These are phyloP conservation scores for Terfezia claveryi DNA, from an alignment of 495 filamentous ascomycete genomes.

Conservation along the genomic window DNA sequence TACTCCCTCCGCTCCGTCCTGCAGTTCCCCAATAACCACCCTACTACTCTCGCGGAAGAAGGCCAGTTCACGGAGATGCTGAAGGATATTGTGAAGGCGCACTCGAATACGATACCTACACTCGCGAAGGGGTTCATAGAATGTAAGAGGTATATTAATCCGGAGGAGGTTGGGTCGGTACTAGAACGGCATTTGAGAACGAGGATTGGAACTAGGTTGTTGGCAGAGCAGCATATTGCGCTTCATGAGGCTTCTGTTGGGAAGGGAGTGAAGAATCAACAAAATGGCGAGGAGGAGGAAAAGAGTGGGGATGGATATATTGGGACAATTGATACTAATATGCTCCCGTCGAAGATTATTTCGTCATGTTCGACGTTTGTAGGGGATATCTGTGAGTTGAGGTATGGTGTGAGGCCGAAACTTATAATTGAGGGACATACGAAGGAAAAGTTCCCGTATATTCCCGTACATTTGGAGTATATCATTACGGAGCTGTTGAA, in stretches of 20 bases:
- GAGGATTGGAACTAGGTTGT: slow-evolving; percentile 77
- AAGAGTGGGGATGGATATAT: slow-evolving; percentile 49
- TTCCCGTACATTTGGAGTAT: slow-evolving; percentile 90
- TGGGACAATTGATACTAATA: slow-evolving; percentile 85
- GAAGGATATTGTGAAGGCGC: slow-evolving; percentile 78
- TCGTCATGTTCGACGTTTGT: slow-evolving; percentile 71
- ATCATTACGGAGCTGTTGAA: slow-evolving; percentile 91
- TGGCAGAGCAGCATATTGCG: slow-evolving; percentile 92
- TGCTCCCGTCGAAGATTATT: slow-evolving; percentile 61
- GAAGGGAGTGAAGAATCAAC: neutral
- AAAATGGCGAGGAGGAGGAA: slow-evolving; percentile 17
- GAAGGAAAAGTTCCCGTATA: slow-evolving; percentile 63
- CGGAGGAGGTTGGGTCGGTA: slow-evolving; percentile 63
- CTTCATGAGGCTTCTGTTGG: slow-evolving; percentile 39
- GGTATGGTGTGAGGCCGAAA: slow-evolving; percentile 72
- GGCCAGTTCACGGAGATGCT: slow-evolving; percentile 75
- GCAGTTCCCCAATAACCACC: slow-evolving; percentile 54
- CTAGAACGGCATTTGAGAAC: slow-evolving; percentile 86
- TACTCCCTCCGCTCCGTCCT: slow-evolving; percentile 77
- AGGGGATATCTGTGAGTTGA: slow-evolving; percentile 84
- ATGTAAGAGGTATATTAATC: slow-evolving; percentile 64
- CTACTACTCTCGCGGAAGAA: slow-evolving; percentile 69
- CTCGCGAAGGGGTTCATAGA: slow-evolving; percentile 83
- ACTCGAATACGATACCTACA: slow-evolving; percentile 80
- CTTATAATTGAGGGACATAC: slow-evolving; percentile 65